phyloP scores from a whole-genome alignment of 2,329 filamentous ascomycete species.

The Apiospora arundinis region DNA sequence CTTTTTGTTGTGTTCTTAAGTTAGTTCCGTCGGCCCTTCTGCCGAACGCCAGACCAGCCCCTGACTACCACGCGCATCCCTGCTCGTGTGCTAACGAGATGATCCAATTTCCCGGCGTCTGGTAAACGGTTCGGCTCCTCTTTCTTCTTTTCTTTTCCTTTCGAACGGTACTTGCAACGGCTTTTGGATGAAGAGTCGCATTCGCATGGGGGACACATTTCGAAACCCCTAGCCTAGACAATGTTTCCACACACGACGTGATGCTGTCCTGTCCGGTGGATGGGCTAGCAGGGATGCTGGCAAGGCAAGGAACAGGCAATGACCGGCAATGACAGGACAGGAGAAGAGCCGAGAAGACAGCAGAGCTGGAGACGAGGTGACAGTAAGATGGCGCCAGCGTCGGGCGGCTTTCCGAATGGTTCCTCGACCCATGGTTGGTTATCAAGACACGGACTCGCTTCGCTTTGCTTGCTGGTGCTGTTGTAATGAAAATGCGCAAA shows the following conservation, averaged over 20 bases:
- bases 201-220: background rate
- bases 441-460: no score
- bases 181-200: background rate
- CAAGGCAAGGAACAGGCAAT: no score
- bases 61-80: background rate
- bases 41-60: background rate
- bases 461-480: no score
- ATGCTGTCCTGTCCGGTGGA: background rate
- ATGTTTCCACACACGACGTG: background rate
- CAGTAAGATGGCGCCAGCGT: background rate
- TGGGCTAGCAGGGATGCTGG: background rate
- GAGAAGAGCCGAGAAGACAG: no score
- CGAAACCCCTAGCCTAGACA: background rate
- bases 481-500: no score
- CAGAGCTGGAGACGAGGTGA: no score
- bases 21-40: constrained; percentile 5
- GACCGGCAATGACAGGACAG: no score
- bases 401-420: background rate
- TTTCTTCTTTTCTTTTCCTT: background rate
- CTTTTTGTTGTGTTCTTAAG: background rate
- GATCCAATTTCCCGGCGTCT: constrained; percentile 17
- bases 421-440: background rate
- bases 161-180: background rate
- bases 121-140: background rate
- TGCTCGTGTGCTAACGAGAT: background rate